phyloP scores from a whole-genome alignment of 139 green algal species.

The Coccomyxa sp. region DNA sequence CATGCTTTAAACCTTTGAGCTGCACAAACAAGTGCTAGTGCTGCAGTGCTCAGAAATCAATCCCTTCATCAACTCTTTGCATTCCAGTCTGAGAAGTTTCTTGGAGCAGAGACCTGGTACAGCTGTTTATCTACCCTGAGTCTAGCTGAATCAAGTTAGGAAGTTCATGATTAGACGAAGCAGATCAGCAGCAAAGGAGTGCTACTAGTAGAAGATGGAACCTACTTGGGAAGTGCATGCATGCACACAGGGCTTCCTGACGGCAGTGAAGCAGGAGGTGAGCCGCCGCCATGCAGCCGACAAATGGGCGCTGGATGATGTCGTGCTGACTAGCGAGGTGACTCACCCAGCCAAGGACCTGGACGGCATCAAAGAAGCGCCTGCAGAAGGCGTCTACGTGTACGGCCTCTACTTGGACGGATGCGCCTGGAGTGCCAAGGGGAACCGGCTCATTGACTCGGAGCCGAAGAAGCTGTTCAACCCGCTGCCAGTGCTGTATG shows the following conservation, averaged over 20 bases:
- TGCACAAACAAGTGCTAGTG: too few relatives aligned
- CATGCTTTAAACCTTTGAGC: too few relatives aligned
- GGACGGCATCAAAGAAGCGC: slow-evolving; percentile 74
- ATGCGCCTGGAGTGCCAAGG: slow-evolving; percentile 78
- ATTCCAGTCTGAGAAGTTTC: too few relatives aligned
- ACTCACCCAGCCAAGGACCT: slow-evolving; percentile 81
- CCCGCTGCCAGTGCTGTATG: slow-evolving; percentile 81
- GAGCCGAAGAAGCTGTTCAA: slow-evolving; percentile 91
- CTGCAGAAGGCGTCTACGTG: slow-evolving; percentile 87
- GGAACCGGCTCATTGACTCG: slow-evolving; percentile 80
- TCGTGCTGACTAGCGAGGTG: slow-evolving; percentile 85
- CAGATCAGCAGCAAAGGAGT: too few relatives aligned
- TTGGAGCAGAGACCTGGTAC: too few relatives aligned
- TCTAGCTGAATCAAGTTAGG: too few relatives aligned
- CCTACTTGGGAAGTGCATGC: too few relatives aligned
- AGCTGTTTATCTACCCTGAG: too few relatives aligned
- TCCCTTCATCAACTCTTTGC: too few relatives aligned
- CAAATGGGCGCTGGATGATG: slow-evolving; percentile 93
- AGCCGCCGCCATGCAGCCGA: slow-evolving; percentile 81
- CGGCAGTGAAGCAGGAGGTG: slow-evolving; percentile 91
- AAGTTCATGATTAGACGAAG: too few relatives aligned
- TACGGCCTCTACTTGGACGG: slow-evolving; percentile 93
- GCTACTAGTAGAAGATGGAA: too few relatives aligned
- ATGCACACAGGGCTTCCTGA: slow-evolving; percentile 90
- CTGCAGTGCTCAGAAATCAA: too few relatives aligned